Conservation (phyloP, 768 basidiomycete species). For the Neoboletus brunneissimus region DNA sequence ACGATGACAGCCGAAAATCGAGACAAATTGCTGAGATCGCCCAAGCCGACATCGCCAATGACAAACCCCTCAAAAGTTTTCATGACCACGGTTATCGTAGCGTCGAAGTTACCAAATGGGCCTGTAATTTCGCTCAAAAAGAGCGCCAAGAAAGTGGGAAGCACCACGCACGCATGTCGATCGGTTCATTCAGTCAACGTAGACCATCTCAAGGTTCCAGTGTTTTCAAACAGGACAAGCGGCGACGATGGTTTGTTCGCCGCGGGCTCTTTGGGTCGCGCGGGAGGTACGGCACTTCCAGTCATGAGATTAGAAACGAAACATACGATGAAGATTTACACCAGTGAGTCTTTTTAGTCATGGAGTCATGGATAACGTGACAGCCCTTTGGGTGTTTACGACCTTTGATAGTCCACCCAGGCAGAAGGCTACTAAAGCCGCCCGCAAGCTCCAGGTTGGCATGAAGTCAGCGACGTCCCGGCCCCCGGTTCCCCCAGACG, state of each 20-base stretch:
- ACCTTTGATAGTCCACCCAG: conserved; percentile 1
- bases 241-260: conserved; percentile 16
- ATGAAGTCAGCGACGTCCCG: conserved; percentile 10
- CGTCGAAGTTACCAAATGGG: conserved; percentile 3
- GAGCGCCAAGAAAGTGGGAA: neutral
- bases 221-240: neutral
- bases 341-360: conserved; percentile 4
- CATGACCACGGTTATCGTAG: neutral
- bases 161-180: conserved; percentile 22
- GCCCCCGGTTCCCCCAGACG: neutral
- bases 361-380: too few relatives aligned
- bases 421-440: conserved; percentile 14
- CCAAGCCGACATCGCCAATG: conserved; percentile 10
- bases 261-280: conserved; percentile 8
- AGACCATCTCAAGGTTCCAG: neutral
- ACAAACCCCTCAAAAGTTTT: conserved; percentile 7
- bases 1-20: neutral
- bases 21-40: neutral
- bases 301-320: neutral
- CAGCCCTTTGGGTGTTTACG: conserved; percentile 1
- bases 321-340: conserved; percentile 1
- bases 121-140: conserved; percentile 4
- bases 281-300: neutral
- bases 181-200: conserved; percentile 9
- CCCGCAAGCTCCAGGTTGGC: conserved; percentile 12